Conservation (phyloP, 495 filamentous ascomycete species). For the Margaritispora aquatica region DNA sequence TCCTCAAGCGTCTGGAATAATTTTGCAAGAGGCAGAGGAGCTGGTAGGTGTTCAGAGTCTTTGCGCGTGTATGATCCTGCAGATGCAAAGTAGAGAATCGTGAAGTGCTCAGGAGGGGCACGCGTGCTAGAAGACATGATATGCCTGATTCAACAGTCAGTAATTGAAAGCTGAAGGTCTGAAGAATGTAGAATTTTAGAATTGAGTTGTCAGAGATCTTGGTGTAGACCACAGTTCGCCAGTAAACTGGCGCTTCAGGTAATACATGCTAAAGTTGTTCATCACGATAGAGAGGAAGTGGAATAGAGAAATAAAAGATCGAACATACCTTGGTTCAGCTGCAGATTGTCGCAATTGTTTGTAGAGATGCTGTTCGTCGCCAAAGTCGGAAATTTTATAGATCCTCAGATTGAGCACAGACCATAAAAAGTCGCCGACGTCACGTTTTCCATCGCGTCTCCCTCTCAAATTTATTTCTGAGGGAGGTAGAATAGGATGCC, state of each 20-base stretch:
- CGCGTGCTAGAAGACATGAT: background rate
- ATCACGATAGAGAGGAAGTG: slow-evolving; percentile 24
- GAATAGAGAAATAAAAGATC: background rate
- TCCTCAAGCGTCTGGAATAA: slow-evolving; percentile 71
- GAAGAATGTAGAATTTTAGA: background rate
- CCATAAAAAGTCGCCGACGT: background rate
- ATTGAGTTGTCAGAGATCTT: slow-evolving; percentile 49
- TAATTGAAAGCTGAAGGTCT: background rate
- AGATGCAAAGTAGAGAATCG: slow-evolving; percentile 81
- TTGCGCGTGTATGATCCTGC: slow-evolving; percentile 68
- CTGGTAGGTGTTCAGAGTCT: slow-evolving; percentile 62
- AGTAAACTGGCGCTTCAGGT: slow-evolving; percentile 47
- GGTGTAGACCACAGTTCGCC: slow-evolving; percentile 39
- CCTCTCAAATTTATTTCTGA: background rate
- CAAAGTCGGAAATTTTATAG: background rate
- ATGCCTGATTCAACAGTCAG: slow-evolving; percentile 12
- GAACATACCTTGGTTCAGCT: background rate
- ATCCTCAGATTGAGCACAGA: background rate
- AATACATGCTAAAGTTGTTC: slow-evolving; percentile 60
- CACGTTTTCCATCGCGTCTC: slow-evolving; percentile 8
- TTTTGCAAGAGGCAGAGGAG: slow-evolving; percentile 59
- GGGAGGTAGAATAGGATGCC: background rate
- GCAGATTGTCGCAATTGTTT: background rate
- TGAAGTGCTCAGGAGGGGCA: slow-evolving; percentile 54
- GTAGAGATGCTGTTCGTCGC: background rate